Percentiles rank a stretch among this genome's conserved stretches.
phyloP scores from a whole-genome alignment of 768 basidiomycete genomes.

The Mycena epipterygia region DNA sequence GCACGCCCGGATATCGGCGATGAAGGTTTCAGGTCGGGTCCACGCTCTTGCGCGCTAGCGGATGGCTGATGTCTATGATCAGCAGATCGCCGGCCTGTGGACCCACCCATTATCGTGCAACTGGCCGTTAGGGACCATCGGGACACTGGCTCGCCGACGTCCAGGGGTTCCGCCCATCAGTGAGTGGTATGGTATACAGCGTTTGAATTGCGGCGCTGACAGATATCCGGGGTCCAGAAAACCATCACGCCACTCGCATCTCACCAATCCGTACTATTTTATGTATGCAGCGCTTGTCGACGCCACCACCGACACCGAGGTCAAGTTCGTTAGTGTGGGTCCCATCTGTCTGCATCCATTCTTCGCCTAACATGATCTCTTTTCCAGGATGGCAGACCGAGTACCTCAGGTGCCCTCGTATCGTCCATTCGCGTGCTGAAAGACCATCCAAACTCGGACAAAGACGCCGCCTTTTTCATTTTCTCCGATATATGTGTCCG shows the following conservation, averaged over 20 bases:
- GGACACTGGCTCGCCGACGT: constrained; percentile 17
- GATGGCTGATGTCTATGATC: constrained; percentile 18
- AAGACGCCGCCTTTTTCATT: constrained; percentile 36
- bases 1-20: constrained; percentile 38
- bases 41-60: background rate
- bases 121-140: constrained; percentile 29
- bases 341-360: background rate
- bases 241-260: constrained; percentile 5
- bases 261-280: constrained; percentile 36
- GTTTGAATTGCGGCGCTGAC: background rate
- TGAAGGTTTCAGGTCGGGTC: constrained; percentile 36
- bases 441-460: constrained; percentile 32
- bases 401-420: constrained; percentile 34
- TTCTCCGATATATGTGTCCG: constrained; percentile 37
- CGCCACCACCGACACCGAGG: constrained; percentile 21
- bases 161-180: constrained; percentile 7
- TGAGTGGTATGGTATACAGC: background rate
- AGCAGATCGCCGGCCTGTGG: constrained; percentile 39
- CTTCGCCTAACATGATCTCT: background rate
- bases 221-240: background rate
- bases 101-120: constrained; percentile 36
- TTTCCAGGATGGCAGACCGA: constrained; percentile 30
- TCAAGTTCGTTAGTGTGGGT: constrained; percentile 29
- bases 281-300: constrained; percentile 36
- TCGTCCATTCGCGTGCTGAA: constrained; percentile 36